Conservation (phyloP, 441 rosid species). For the Pelargonium fulgidum region DNA sequence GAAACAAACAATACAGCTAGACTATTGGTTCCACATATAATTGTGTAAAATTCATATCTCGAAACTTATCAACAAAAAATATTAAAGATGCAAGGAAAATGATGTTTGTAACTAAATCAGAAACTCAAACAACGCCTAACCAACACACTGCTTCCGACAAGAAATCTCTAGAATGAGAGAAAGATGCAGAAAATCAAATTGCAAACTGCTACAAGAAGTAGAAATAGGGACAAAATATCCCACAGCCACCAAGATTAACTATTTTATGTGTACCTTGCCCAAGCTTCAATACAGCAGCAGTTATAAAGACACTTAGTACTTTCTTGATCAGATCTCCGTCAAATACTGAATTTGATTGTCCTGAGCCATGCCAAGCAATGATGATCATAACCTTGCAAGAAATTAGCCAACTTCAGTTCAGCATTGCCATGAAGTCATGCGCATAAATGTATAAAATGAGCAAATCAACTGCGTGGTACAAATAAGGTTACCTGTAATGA, state of each 20-base stretch:
- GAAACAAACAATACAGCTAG: too few species aligned
- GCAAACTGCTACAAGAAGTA: neutral
- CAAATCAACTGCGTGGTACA: neutral
- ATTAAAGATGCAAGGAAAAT: too few species aligned
- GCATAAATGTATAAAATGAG: neutral
- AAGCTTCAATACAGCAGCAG: conserved; percentile 93
- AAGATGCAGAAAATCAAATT: neutral
- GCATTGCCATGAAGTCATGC: too few species aligned
- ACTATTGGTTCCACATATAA: too few species aligned
- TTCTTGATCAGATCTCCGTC: conserved; percentile 55
- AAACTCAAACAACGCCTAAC: neutral
- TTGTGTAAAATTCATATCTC: too few species aligned
- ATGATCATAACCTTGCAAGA: conserved; percentile 79
- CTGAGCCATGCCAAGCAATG: conserved; percentile 84
- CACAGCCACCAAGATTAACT: neutral
- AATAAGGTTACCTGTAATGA: conserved; percentile 64
- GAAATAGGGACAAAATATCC: neutral
- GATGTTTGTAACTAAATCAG: too few species aligned
- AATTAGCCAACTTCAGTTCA: conserved; percentile 16
- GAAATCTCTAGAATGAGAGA: neutral
- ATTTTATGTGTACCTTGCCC: conserved; percentile 63
- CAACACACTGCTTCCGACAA: neutral
- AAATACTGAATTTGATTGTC: conserved; percentile 51
- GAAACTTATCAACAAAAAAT: too few species aligned
- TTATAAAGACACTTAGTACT: conserved; percentile 80